phyloP scores from a whole-genome alignment of 306 rosid species.

The Alnus glutinosa region DNA sequence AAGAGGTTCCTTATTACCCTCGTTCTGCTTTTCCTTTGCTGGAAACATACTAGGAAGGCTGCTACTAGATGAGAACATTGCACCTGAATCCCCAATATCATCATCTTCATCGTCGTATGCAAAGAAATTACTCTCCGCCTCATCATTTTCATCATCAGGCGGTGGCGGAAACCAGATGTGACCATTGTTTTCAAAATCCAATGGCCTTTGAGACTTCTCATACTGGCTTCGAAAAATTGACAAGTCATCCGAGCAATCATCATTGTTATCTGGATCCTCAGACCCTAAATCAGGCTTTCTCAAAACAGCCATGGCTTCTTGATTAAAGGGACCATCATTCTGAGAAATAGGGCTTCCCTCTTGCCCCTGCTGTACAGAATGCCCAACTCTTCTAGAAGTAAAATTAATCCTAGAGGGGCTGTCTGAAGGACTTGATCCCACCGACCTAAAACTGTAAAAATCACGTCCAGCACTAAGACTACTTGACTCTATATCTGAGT shows the following conservation, averaged over 20 bases:
- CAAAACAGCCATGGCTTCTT: slow-evolving; percentile 64
- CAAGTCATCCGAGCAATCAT: slow-evolving; percentile 67
- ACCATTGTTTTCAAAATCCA: slow-evolving; percentile 87
- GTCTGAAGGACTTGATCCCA: slow-evolving; percentile 69
- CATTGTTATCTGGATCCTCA: slow-evolving; percentile 58
- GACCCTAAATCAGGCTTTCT: slow-evolving; percentile 57
- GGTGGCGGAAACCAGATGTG: slow-evolving; percentile 89
- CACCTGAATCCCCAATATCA: slow-evolving; percentile 83
- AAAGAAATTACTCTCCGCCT: slow-evolving; percentile 61
- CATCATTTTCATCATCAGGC: slow-evolving; percentile 72
- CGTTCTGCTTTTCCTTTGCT: slow-evolving; percentile 67
- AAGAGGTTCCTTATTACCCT: slow-evolving; percentile 79
- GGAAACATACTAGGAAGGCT: slow-evolving; percentile 72
- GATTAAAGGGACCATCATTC: slow-evolving; percentile 45
- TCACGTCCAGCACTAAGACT: slow-evolving; percentile 79
- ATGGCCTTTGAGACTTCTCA: slow-evolving; percentile 59
- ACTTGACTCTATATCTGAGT: slow-evolving; percentile 70
- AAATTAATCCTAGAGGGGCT: slow-evolving; percentile 79
- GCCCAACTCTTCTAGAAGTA: slow-evolving; percentile 54
- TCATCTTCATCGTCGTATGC: slow-evolving; percentile 89
- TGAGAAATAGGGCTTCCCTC: slow-evolving; percentile 46
- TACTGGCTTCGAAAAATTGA: slow-evolving; percentile 49
- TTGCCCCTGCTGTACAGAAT: slow-evolving; percentile 62
- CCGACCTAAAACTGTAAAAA: slow-evolving; percentile 48
- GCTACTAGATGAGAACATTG: slow-evolving; percentile 67